Evolutionary conservation across 345 rosid species (phyloP).

Genomic region (Cardamine occulta): DNA sequence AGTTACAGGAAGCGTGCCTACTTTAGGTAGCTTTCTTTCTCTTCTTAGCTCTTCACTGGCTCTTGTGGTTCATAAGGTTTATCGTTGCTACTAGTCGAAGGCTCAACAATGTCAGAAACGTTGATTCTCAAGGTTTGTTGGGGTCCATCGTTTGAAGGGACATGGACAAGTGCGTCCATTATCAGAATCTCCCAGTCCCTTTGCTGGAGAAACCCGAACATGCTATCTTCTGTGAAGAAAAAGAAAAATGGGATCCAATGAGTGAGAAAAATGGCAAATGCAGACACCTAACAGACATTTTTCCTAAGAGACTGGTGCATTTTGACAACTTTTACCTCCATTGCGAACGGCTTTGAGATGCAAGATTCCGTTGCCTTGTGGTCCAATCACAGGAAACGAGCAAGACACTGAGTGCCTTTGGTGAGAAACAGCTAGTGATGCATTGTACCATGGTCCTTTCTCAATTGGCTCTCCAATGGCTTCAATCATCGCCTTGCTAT

Average conservation of each 20-base stretch:
- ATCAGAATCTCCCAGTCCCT: conserved; percentile 85
- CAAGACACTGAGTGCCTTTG: conserved; percentile 88
- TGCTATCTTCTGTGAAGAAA: conserved; percentile 38
- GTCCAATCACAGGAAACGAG: conserved; percentile 77
- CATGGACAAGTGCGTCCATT: conserved; percentile 85
- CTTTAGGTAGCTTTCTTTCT: background rate
- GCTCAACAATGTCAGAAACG: conserved; percentile 47
- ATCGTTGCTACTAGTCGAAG: conserved; percentile 49
- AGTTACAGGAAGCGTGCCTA: background rate
- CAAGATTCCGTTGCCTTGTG: conserved; percentile 58
- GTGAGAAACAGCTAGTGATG: conserved; percentile 93
- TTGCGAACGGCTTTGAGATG: conserved; percentile 84
- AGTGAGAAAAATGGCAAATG: background rate
- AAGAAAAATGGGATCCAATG: background rate
- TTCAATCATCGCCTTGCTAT: conserved; percentile 65
- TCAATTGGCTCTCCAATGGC: conserved; percentile 90
- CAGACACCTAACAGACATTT: background rate
- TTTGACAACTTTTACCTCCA: conserved; percentile 54
- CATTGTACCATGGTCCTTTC: conserved; percentile 97
- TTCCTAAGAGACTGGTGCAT: background rate
- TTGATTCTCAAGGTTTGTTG: conserved; percentile 64
- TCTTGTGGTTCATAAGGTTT: conserved; percentile 42
- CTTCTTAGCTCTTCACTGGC: conserved; percentile 40
- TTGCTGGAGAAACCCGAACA: conserved; percentile 54
- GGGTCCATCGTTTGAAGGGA: conserved; percentile 76